Conservation (phyloP, 78 protist species). For the Andalucia godoyi region DNA sequence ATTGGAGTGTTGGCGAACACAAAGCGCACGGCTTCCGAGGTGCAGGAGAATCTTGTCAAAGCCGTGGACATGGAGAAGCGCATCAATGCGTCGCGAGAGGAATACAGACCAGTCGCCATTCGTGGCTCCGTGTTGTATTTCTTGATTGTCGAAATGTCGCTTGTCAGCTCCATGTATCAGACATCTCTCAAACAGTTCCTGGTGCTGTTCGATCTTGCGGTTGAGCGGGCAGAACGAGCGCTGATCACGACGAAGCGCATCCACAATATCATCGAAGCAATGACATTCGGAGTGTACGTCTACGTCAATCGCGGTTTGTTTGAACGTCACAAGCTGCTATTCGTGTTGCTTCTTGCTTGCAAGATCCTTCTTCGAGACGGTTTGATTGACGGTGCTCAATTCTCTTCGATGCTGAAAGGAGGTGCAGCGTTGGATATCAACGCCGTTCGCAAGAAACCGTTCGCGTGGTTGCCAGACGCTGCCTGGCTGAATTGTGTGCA, state of each 20-base stretch:
- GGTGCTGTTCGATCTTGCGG: conserved; percentile 38
- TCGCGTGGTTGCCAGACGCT: conserved; percentile 44
- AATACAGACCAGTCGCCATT: conserved; percentile 70
- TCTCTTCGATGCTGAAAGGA: conserved; percentile 39
- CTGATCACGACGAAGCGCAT: conserved; percentile 46
- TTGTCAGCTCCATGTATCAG: conserved; percentile 74
- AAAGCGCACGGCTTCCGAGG: conserved; percentile 50
- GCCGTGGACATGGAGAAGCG: conserved; percentile 41
- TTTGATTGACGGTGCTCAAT: conserved; percentile 8
- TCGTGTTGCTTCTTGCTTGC: conserved; percentile 51
- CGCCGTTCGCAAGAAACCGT: conserved; percentile 22
- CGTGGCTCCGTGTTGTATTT: conserved; percentile 77
- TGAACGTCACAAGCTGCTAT: conserved; percentile 50
- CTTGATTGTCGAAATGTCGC: conserved; percentile 58
- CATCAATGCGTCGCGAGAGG: conserved; percentile 56
- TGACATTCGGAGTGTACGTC: conserved; percentile 29
- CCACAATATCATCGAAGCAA: conserved; percentile 34
- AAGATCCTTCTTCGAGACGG: conserved; percentile 29
- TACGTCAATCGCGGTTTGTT: conserved; percentile 55
- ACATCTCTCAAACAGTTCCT: conserved; percentile 67
- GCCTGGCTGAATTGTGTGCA: conserved; percentile 55
- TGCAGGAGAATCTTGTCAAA: conserved; percentile 19
- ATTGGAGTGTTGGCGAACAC: conserved; percentile 58
- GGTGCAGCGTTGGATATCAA: conserved; percentile 56
- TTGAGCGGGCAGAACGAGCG: conserved; percentile 21